Percentiles rank a stretch among this genome's conserved stretches.
Evolutionary conservation across 2,329 filamentous ascomycete genomes (phyloP).

Genomic region (Arachnopeziza araneosa): DNA sequence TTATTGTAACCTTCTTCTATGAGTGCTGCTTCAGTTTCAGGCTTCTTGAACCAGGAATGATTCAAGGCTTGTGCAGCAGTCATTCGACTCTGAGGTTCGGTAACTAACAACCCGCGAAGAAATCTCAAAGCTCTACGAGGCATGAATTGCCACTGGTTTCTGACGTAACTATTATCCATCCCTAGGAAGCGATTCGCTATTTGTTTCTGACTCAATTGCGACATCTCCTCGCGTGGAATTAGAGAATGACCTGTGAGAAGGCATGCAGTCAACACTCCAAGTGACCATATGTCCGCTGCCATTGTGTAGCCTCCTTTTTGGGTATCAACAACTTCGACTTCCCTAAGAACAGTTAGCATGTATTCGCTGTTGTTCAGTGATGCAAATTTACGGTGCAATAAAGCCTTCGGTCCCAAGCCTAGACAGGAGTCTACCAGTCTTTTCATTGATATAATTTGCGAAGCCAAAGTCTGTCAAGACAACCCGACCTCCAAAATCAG

Average conservation of each 20-base stretch:
- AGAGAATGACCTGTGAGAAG: slow-evolving; percentile 23
- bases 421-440: slow-evolving; percentile 23
- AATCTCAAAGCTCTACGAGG: slow-evolving; percentile 20
- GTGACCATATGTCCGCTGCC: slow-evolving; percentile 29
- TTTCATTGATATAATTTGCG: slow-evolving; percentile 19
- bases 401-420: slow-evolving; percentile 28
- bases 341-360: slow-evolving; percentile 14
- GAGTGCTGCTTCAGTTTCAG: slow-evolving; percentile 17
- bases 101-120: slow-evolving; percentile 32
- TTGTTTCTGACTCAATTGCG: slow-evolving; percentile 18
- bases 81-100: slow-evolving; percentile 30
- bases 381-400: slow-evolving; percentile 26
- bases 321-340: slow-evolving; percentile 13
- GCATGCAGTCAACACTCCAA: slow-evolving; percentile 25
- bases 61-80: slow-evolving; percentile 30
- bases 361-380: neutral
- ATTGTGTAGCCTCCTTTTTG: slow-evolving; percentile 23
- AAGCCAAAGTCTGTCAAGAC: slow-evolving; percentile 31
- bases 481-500: slow-evolving; percentile 26
- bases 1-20: slow-evolving; percentile 22
- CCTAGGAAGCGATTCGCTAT: slow-evolving; percentile 15
- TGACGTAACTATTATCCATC: slow-evolving; percentile 3
- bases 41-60: slow-evolving; percentile 35
- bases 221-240: slow-evolving; percentile 15
- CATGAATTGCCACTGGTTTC: slow-evolving; percentile 13